A percentile compares a stretch with the other conserved stretches of the same genome.
Conservation (phyloP, 345 rosid genomes). For the Camelina neglecta region DNA sequence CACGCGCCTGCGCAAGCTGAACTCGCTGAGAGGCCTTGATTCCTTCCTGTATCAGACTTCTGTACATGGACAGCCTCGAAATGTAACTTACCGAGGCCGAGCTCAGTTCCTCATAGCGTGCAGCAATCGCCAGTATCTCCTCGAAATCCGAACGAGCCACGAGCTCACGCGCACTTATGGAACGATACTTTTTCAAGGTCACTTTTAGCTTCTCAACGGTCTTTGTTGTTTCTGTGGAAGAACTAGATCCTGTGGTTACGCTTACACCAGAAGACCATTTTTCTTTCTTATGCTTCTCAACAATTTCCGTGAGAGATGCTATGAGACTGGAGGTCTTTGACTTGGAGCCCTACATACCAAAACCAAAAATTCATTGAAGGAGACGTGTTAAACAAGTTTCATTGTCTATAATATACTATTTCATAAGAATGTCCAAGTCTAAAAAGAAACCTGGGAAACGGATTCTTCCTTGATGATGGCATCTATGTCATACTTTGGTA, state of each 20-base stretch:
- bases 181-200: background rate
- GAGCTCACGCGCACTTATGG: constrained; percentile 5
- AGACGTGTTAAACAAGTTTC: background rate
- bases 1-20: background rate
- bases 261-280: background rate
- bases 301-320: constrained; percentile 15
- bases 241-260: background rate
- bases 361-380: background rate
- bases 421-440: background rate
- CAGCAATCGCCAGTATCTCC: background rate
- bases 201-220: background rate
- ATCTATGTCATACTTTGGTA: constrained; percentile 24
- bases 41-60: constrained; percentile 17
- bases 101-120: constrained; percentile 21
- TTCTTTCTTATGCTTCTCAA: constrained; percentile 1
- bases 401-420: too few species aligned
- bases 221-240: background rate
- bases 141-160: constrained; percentile 22
- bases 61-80: constrained; percentile 29
- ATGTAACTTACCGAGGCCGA: constrained; percentile 4
- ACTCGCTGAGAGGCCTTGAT: constrained; percentile 6
- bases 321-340: constrained; percentile 33
- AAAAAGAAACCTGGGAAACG: constrained; percentile 1
- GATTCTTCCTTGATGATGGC: constrained; percentile 23
- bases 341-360: constrained; percentile 16